Base-by-base conservation (phyloP, 371 early-diverging fungal species). In the Mucor irregularis region DNA sequence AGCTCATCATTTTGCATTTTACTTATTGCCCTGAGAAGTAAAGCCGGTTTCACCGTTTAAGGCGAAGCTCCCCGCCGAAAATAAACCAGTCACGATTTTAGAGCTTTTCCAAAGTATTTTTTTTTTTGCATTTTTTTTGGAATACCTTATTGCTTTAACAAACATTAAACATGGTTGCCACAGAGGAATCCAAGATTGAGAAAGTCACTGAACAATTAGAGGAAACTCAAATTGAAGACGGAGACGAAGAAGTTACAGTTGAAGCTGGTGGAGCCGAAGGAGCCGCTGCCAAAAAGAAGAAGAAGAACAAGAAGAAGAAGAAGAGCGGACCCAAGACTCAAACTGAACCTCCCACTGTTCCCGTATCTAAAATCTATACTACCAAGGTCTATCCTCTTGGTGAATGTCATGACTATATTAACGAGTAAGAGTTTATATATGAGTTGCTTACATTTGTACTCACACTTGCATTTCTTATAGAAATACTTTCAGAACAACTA, bases 401-500 rank as follows among this genome's bases (percentile, higher is more conserved):
- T 44, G 86, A 92, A 69, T 62, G 76, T 14, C 78, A 80, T 53
- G 88, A 92, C 24, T 94, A 92, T 67, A 71, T 72, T 10, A 86
- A 93, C 52, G 91, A 92, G 86, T 87, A 82, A 39, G 14, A 21
- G 28, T 9, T 26, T 16, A 5, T 37, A 49, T 73, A 21, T 21
- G 16, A 16, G 16, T 37, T 58, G 28, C 25, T 2, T 10, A 16
- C 24, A 22, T 34, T 38, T 34, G 29, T 45, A 35, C 43, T 31
- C 21, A 53, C 29, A 25, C 17, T 25, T 49, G 24, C 30, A 40
- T 49, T 13, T 38, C 4, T 17, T 40, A 11, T 51, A 87, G 88
- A 53, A 92, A 91, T 64, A 57, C 75, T n/a, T 86, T 81, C 80
- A 81, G 92, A 68, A 88, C 83, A 0, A 92, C 93, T 0, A 84